Percentiles rank a stretch among this genome's conserved stretches.
Evolutionary conservation across 305 asterid genomes (phyloP).

Genomic region (Fraxinus latifolia): DNA sequence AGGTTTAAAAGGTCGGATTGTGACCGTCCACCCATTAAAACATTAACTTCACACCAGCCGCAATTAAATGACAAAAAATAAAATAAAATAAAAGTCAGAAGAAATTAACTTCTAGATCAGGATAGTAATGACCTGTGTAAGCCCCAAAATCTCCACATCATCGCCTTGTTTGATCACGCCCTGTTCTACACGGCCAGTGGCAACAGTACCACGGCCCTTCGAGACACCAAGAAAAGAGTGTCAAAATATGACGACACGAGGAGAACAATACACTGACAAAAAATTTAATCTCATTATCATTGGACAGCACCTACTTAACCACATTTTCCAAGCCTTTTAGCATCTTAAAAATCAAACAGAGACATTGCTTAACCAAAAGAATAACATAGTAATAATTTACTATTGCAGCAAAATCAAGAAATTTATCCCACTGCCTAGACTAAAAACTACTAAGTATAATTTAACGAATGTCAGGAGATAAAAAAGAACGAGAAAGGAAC

Average conservation of each 20-base stretch:
- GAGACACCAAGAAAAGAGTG: conserved; percentile 22
- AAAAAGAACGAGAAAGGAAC: neutral
- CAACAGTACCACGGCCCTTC: conserved; percentile 99
- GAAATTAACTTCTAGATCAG: neutral
- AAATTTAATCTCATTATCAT: conserved; percentile 6
- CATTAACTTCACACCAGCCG: neutral
- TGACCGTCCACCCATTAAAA: neutral
- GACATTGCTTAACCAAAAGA: neutral
- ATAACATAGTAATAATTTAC: neutral
- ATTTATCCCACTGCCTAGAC: neutral
- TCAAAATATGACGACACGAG: conserved; percentile 7
- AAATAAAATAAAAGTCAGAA: neutral
- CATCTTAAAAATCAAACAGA: neutral
- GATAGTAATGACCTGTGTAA: conserved; percentile 55
- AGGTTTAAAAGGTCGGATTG: neutral
- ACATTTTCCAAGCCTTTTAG: neutral
- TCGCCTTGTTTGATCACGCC: conserved; percentile 88
- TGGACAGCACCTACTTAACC: conserved; percentile 5
- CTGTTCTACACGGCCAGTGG: conserved; percentile 98
- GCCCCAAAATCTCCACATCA: conserved; percentile 90
- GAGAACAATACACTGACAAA: neutral
- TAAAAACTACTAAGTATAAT: neutral
- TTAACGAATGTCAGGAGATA: neutral
- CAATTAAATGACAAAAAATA: neutral
- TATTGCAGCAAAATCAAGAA: neutral